These are phyloP conservation scores for Brachypodium distachyon DNA, from an alignment of 202 grass and related monocot species.

Conservation along the genomic window DNA sequence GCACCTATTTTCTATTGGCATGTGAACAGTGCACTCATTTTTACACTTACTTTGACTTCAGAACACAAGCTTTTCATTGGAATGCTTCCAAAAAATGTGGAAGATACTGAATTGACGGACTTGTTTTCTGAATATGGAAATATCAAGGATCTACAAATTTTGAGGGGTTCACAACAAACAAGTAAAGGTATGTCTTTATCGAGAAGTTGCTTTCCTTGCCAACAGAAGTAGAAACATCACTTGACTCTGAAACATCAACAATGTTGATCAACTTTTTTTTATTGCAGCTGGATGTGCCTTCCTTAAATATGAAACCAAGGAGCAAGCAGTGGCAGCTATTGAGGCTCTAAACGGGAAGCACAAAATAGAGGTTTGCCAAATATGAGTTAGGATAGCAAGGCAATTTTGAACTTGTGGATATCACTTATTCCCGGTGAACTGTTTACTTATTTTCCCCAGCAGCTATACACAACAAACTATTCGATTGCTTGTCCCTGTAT, in stretches of 20 bases:
- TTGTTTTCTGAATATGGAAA: slow-evolving; percentile 86
- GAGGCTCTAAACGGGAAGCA: slow-evolving; percentile 89
- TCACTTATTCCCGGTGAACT: neutral
- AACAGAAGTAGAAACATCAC: neutral
- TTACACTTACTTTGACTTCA: slow-evolving; percentile 26
- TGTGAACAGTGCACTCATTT: slow-evolving; percentile 3
- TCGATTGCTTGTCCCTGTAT: neutral
- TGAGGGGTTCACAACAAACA: slow-evolving; percentile 90
- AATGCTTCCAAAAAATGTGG: slow-evolving; percentile 97
- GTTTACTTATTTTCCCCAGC: neutral
- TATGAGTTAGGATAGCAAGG: slow-evolving; percentile 2
- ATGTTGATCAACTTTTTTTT: slow-evolving; percentile 5
- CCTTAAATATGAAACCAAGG: slow-evolving; percentile 93
- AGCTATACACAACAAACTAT: neutral
- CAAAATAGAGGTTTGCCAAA: slow-evolving; percentile 74
- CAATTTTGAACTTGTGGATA: neutral
- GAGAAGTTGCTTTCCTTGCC: slow-evolving; percentile 13
- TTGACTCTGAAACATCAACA: neutral
- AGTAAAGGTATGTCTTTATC: slow-evolving; percentile 59
- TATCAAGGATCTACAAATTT: slow-evolving; percentile 93
- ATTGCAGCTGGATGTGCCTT: slow-evolving; percentile 88
- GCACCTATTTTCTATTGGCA: neutral
- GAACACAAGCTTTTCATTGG: slow-evolving; percentile 98
- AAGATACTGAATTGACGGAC: slow-evolving; percentile 60
- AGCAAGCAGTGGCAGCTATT: slow-evolving; percentile 84